Conservation (phyloP, 495 filamentous ascomycete species). For the Gamarada debralockiae region DNA sequence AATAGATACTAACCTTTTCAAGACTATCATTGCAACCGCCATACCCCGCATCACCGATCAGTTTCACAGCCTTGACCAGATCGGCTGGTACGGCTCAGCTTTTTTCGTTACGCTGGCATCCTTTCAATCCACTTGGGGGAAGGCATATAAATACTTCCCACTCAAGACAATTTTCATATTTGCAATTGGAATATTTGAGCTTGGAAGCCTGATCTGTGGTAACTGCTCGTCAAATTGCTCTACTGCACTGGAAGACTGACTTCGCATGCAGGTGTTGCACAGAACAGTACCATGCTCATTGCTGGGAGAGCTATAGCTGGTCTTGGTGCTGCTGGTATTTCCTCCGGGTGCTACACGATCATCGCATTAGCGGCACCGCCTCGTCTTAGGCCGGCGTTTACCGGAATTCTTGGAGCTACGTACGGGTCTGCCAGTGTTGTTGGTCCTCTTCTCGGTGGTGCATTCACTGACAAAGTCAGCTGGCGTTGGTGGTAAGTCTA, state of each 20-base stretch:
- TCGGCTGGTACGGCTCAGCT: conserved; percentile 49
- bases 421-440: conserved; percentile 26
- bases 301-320: conserved; percentile 52
- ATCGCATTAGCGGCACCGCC: conserved; percentile 37
- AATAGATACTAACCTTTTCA: conserved; percentile 6
- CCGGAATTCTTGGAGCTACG: conserved; percentile 37
- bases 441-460: conserved; percentile 56
- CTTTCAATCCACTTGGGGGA: conserved; percentile 41
- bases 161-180: conserved; percentile 37
- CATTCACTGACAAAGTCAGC: conserved; percentile 55
- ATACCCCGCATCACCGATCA: conserved; percentile 37
- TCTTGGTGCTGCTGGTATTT: conserved; percentile 42
- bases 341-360: conserved; percentile 49
- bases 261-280: conserved; percentile 31
- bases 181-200: conserved; percentile 42
- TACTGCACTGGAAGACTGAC: background rate
- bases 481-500: conserved; percentile 66
- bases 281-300: conserved; percentile 46
- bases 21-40: conserved; percentile 57
- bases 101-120: conserved; percentile 38
- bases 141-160: conserved; percentile 44
- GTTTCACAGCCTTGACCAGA: conserved; percentile 35
- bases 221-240: conserved; percentile 31
- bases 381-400: conserved; percentile 39
- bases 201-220: conserved; percentile 53